Base-by-base conservation (phyloP, 352 stramenopile species). In the Phytophthora sp. region DNA sequence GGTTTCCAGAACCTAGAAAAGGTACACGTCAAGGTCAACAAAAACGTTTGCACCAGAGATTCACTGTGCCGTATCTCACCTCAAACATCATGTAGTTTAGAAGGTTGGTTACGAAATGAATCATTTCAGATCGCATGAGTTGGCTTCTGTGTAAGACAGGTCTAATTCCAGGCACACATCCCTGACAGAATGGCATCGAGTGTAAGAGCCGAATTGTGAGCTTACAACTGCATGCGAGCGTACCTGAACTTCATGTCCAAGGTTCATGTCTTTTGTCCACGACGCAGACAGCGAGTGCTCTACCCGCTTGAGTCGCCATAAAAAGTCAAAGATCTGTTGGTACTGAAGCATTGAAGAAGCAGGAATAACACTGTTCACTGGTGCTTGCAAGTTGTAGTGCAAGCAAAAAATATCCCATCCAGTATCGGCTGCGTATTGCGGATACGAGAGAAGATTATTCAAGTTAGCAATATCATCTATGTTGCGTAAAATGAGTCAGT, bases 31-130 rank as follows among this genome's bases (percentile, higher is more conserved):
- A 12, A 52, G n/a, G 6, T 20, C 20, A 52, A 30, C 2, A 21
- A 56, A 41, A n/a, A 21, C 10, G 54, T 53, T 21, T 2, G 0
- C 9, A 5, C 12, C 12, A 28, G n/a, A 51, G 11, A 23, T 26
- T 17, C 12, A 27, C 1, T 37, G 21, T 28, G 12, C 8, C 10
- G 11, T 13, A 52, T 20, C 43, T 31, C 39, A 89, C 79, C 86
- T 99, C 97, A 76, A 99, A 99, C 96, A 99, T 99, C 67, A 99
- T 93, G 70, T 99, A 99, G 65, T 96, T 98, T 67, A 98, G 94
- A 20, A 99, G 84, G 57, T 99, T 99, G 34, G 92, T 94, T 20
- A 94, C 96, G 69, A 99, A 98, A 69, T 99, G 96, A 54, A 98
- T 96, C 97, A 99, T 99, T 41, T 98, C 89, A 20, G 97, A 97